phyloP scores from a whole-genome alignment of 768 basidiomycete genomes.

The Suillus sp. region DNA sequence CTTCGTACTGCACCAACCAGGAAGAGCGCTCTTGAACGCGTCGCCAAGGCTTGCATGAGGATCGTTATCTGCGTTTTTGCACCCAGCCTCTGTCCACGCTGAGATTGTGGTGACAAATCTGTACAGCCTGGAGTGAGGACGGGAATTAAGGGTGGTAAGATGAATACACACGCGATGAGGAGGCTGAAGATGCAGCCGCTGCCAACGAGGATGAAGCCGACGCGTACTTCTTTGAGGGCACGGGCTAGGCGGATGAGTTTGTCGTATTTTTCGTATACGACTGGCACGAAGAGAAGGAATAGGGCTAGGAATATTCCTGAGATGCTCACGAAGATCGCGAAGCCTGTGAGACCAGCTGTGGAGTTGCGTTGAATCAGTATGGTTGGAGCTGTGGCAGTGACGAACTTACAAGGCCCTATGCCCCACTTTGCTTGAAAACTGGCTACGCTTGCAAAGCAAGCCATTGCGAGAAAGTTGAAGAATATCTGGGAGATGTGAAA shows the following conservation, averaged over 20 bases:
- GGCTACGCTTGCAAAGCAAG: slow-evolving; percentile 88
- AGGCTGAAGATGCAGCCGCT: slow-evolving; percentile 66
- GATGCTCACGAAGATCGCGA: slow-evolving; percentile 81
- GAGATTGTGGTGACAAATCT: slow-evolving; percentile 80
- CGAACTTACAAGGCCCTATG: slow-evolving; percentile 80
- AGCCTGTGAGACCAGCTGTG: slow-evolving; percentile 82
- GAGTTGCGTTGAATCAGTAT: slow-evolving; percentile 17
- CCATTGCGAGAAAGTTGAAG: slow-evolving; percentile 92
- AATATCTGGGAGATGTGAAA: slow-evolving; percentile 80
- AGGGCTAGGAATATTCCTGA: slow-evolving; percentile 70
- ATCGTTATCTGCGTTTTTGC: slow-evolving; percentile 82
- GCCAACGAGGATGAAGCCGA: slow-evolving; percentile 80
- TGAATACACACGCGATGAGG: slow-evolving; percentile 69
- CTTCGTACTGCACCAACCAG: slow-evolving; percentile 90
- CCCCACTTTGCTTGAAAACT: slow-evolving; percentile 84
- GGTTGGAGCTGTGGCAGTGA: not conserved
- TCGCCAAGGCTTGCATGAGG: slow-evolving; percentile 72
- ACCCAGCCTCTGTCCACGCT: slow-evolving; percentile 88
- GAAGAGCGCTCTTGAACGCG: slow-evolving; percentile 66
- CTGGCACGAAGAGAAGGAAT: slow-evolving; percentile 76
- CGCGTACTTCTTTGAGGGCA: slow-evolving; percentile 79
- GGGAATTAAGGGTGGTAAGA: slow-evolving; percentile 11
- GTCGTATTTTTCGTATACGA: slow-evolving; percentile 85
- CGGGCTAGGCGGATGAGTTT: slow-evolving; percentile 75
- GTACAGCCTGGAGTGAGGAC: slow-evolving; percentile 20